Base-by-base conservation (phyloP, 805 yeast species). In the Nakazawaea holstii region DNA sequence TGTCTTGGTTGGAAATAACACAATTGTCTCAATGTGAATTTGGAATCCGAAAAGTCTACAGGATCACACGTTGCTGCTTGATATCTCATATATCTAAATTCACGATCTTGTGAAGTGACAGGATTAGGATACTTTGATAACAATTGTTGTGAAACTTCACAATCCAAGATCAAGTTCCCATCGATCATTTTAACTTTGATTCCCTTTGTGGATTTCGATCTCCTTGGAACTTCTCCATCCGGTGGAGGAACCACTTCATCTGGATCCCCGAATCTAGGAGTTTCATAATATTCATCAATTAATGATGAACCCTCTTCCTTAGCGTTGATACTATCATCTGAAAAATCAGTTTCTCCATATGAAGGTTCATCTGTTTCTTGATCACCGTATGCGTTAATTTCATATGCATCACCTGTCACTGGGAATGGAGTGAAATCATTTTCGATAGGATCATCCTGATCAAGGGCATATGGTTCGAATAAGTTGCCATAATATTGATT, bases 11-110 rank as follows among this genome's bases (percentile, higher is more conserved):
- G 82, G 37, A 74, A 68, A 61, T 88, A 92, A 57, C 87, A 80
- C 38, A 79, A 76, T 59, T 90, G 98, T 55, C 99, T 77, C 30
- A 92, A 70, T n/a, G 84, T 82, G 68, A 87, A 94, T 55, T 80
- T 77, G 52, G 76, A 76, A 8, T 56, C 54, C 15, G 65, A 68
- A 59, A 87, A 87, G 47, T 83, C 79, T 9, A 79, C 72, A 0
- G 98, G 98, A 53, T 92, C 95, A 62, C 96, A 85, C 1, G 98
- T 92, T 17, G 87, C 90, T 0, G 97, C 97, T 49, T 94, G 88
- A 65, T 91, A 92, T 62, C 98, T 77, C 92, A 92, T 84, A 57
- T 84, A 88, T 31, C 80, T 74, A 73, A 84, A 85, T 86, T 61
- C 91, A 61, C 72, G 67, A 62, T 55, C 67, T 37, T 56, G 70